Evolutionary conservation across 2,329 filamentous ascomycete genomes (phyloP).

Genomic region (Xylaria polymorpha): DNA sequence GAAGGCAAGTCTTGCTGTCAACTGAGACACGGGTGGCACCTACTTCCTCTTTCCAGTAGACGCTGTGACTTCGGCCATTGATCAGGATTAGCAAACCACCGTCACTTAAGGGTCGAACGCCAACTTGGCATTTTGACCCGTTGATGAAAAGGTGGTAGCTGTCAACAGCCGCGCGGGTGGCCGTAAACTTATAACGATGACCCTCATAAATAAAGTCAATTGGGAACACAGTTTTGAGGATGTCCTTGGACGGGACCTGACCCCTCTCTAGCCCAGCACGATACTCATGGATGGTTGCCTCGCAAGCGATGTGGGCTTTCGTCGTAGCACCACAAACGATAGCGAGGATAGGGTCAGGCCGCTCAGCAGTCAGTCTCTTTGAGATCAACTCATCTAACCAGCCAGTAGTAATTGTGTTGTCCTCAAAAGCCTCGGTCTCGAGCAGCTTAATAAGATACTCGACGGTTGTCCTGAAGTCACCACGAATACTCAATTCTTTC

Average conservation of each 20-base stretch:
- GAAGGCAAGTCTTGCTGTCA: conserved; percentile 96
- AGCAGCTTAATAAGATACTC: conserved; percentile 99
- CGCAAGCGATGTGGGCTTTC: conserved; percentile 94
- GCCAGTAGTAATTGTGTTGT: conserved; percentile 98
- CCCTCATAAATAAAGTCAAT: conserved; percentile 99
- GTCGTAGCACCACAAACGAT: conserved; percentile 94
- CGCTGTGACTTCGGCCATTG: conserved; percentile 92
- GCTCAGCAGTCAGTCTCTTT: conserved; percentile 95
- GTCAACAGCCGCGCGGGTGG: conserved; percentile 89
- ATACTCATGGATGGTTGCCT: conserved; percentile 88
- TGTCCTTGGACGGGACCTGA: conserved; percentile 95
- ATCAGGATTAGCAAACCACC: conserved; percentile 93
- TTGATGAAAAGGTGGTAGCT: conserved; percentile 99
- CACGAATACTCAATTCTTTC: conserved; percentile 99
- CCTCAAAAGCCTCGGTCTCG: conserved; percentile 97
- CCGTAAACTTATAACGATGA: conserved; percentile 96
- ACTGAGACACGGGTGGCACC: conserved; percentile 95
- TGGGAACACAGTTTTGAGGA: conserved; percentile 96
- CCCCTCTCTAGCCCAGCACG: conserved; percentile 91
- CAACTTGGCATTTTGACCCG: conserved; percentile 93
- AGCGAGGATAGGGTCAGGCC: conserved; percentile 92
- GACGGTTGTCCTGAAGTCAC: conserved; percentile 98
- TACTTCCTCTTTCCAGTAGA: conserved; percentile 99
- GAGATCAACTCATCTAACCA: conserved; percentile 99
- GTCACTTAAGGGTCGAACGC: conserved; percentile 91